phyloP scores from a whole-genome alignment of 305 asterid species.

The Petunia hybrid region DNA sequence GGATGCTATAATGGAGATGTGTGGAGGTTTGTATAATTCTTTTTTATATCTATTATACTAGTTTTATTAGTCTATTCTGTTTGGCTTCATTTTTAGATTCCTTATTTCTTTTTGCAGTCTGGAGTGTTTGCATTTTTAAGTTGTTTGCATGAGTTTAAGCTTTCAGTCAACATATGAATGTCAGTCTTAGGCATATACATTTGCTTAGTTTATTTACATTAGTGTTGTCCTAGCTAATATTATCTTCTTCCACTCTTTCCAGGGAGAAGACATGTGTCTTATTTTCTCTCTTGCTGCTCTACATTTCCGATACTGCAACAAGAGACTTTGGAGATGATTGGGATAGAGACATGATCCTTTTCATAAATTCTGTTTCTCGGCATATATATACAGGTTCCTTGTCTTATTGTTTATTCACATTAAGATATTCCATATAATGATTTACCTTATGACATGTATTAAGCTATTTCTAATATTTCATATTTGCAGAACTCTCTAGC shows the following conservation, averaged over 20 bases:
- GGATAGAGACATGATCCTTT: conserved; percentile 45
- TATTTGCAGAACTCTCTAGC: conserved; percentile 68
- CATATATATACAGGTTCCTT: conserved; percentile 62
- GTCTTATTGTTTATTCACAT: conserved; percentile 16
- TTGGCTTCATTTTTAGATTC: not conserved
- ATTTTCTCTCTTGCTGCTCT: conserved; percentile 65
- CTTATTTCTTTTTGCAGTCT: not conserved
- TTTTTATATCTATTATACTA: not conserved
- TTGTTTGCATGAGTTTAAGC: conserved; percentile 21
- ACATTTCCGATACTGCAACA: conserved; percentile 52
- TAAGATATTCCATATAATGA: conserved; percentile 23
- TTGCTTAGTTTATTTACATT: not conserved
- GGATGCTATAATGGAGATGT: not conserved
- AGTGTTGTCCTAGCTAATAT: conserved; percentile 30
- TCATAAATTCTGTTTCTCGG: conserved; percentile 50
- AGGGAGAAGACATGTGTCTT: conserved; percentile 87
- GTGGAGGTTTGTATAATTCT: not conserved
- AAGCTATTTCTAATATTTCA: conserved; percentile 29
- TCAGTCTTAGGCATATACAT: not conserved
- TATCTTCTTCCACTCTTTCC: conserved; percentile 43
- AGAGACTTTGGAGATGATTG: conserved; percentile 39
- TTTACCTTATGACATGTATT: conserved; percentile 20
- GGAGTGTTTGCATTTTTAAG: not conserved
- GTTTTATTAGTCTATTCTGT: not conserved
- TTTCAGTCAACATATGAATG: not conserved